Evolutionary conservation across 2,329 filamentous ascomycete species (phyloP).

Genomic region (Aspergillus melleus): DNA sequence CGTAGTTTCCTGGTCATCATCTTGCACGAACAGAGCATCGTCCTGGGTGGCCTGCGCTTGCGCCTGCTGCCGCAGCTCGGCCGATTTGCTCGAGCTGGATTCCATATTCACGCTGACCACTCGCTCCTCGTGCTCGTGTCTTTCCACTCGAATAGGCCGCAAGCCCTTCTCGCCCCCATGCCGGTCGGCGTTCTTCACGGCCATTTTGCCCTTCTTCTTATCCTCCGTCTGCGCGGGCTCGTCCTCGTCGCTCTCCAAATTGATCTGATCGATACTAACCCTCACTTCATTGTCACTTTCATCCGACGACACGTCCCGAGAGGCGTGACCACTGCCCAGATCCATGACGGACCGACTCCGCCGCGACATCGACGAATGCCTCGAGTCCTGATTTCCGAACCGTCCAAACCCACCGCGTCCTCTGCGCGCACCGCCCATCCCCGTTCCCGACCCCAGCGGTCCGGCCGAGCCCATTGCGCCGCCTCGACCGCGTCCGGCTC

Average conservation of each 20-base stretch:
- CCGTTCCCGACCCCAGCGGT: conserved; percentile 28
- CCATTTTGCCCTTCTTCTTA: conserved; percentile 39
- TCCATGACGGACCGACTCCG: conserved; percentile 31
- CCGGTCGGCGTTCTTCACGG: conserved; percentile 24
- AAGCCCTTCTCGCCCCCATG: conserved; percentile 31
- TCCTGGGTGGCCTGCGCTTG: conserved; percentile 33
- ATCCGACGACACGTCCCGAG: conserved; percentile 43
- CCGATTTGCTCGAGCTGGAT: conserved; percentile 48
- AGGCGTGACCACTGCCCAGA: conserved; percentile 18
- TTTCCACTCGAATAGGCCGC: conserved; percentile 56
- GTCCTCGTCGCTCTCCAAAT: conserved; percentile 56
- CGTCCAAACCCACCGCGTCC: conserved; percentile 22
- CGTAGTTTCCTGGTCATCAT: conserved; percentile 14
- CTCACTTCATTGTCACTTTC: conserved; percentile 48
- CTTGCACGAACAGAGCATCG: conserved; percentile 20
- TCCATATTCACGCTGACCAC: conserved; percentile 56
- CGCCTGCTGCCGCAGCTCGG: conserved; percentile 40
- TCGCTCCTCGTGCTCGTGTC: conserved; percentile 57
- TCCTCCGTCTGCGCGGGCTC: conserved; percentile 29
- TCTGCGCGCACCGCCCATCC: conserved; percentile 23
- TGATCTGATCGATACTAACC: conserved; percentile 59
- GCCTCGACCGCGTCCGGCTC: conserved; percentile 32
- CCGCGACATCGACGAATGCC: conserved; percentile 30
- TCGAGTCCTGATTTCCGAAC: conserved; percentile 23
- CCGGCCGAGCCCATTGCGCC: conserved; percentile 29